phyloP scores from a whole-genome alignment of 768 basidiomycete species.

The Lactarius indigo region DNA sequence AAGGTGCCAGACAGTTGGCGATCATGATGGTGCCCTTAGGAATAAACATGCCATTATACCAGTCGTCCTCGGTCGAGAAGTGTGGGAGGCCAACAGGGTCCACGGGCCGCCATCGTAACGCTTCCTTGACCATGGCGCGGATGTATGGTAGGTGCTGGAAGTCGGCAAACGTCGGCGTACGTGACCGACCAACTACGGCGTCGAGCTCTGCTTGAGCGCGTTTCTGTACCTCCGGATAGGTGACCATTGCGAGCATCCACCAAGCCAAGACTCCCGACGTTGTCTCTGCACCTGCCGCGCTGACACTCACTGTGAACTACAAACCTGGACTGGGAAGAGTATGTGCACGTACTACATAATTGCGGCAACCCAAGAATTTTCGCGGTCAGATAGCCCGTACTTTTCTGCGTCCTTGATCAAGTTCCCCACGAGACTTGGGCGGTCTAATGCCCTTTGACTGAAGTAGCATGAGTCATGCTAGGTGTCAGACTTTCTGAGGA shows the following conservation, averaged over 20 bases:
- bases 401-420: not conserved
- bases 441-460: slow-evolving; percentile 1
- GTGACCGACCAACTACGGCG: slow-evolving; percentile 11
- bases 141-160: slow-evolving; percentile 15
- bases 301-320: not conserved
- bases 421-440: not conserved
- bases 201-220: slow-evolving; percentile 14
- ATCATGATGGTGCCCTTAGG: slow-evolving; percentile 36
- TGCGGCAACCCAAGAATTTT: not conserved
- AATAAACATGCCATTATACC: slow-evolving; percentile 31
- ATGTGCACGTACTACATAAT: slow-evolving; percentile 2
- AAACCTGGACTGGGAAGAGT: not conserved
- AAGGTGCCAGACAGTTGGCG: slow-evolving; percentile 30
- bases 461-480: not conserved
- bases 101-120: slow-evolving; percentile 11
- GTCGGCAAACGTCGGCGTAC: slow-evolving; percentile 22
- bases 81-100: slow-evolving; percentile 24
- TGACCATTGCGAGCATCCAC: slow-evolving; percentile 15
- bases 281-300: slow-evolving; percentile 6
- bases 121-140: slow-evolving; percentile 22
- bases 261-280: slow-evolving; percentile 2
- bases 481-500: not conserved
- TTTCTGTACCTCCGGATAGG: slow-evolving; percentile 2
- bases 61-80: slow-evolving; percentile 28
- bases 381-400: not conserved